A percentile compares a stretch with the other conserved stretches of the same genome.
Conservation (phyloP, 768 basidiomycete species). For the Tulasnella sp. region DNA sequence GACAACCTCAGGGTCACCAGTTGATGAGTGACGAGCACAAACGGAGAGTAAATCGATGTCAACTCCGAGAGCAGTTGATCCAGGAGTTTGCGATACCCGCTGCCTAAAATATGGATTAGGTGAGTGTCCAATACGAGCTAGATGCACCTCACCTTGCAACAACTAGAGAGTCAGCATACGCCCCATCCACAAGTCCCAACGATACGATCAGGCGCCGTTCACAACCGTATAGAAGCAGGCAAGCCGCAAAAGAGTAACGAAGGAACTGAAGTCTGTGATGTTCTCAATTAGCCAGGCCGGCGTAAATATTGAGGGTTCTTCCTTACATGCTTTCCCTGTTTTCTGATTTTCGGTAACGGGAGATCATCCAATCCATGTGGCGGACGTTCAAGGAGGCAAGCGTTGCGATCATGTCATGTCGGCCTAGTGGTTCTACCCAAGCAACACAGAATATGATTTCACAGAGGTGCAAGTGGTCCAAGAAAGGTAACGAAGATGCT, state of each 20-base stretch:
- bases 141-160: slow-evolving; percentile 6
- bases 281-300: background rate
- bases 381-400: slow-evolving; percentile 50
- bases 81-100: background rate
- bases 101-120: background rate
- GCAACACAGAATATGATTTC: slow-evolving; percentile 53
- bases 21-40: slow-evolving; percentile 51
- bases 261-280: slow-evolving; percentile 45
- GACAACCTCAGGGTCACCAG: slow-evolving; percentile 49
- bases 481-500: slow-evolving; percentile 44
- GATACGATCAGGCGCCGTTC: slow-evolving; percentile 49
- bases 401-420: slow-evolving; percentile 54
- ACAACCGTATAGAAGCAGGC: slow-evolving; percentile 65
- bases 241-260: slow-evolving; percentile 57
- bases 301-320: background rate
- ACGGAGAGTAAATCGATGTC: slow-evolving; percentile 55
- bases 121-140: background rate
- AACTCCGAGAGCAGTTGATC: slow-evolving; percentile 39
- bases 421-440: slow-evolving; percentile 59
- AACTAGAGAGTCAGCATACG: background rate
- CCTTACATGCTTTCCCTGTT: slow-evolving; percentile 11
- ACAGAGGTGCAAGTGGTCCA: slow-evolving; percentile 51
- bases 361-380: slow-evolving; percentile 44
- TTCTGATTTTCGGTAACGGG: background rate
- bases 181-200: slow-evolving; percentile 40